A percentile compares a stretch with the other conserved stretches of the same genome.
Conservation (phyloP, 371 early-diverging fungal genomes). For the Mortierella polycephala region DNA sequence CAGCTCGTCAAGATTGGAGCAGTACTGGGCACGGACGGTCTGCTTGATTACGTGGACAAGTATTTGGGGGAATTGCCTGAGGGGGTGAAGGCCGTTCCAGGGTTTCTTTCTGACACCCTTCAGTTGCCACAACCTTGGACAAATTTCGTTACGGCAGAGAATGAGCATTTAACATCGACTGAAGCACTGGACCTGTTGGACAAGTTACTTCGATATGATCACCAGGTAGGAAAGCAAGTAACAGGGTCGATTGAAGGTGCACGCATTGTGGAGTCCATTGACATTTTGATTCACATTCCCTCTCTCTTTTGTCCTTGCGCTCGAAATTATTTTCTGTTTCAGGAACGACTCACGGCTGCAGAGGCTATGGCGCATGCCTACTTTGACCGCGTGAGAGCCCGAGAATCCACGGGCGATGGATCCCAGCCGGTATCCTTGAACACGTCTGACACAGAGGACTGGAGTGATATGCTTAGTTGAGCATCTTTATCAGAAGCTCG, state of each 20-base stretch:
- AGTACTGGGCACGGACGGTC: conserved; percentile 93
- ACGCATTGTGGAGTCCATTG: neutral
- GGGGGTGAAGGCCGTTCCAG: conserved; percentile 34
- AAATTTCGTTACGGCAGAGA: conserved; percentile 85
- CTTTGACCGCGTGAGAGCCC: conserved; percentile 70
- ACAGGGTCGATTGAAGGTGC: neutral
- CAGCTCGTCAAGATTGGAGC: conserved; percentile 97
- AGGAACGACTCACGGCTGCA: conserved; percentile 92
- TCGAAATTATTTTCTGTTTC: neutral
- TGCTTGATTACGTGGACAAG: conserved; percentile 90
- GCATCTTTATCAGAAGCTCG: too few species aligned
- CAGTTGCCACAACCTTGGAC: conserved; percentile 73
- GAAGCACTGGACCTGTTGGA: conserved; percentile 95
- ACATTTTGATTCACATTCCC: neutral
- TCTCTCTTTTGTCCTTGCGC: neutral
- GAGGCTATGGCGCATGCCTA: conserved; percentile 97
- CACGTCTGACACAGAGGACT: conserved; percentile 31
- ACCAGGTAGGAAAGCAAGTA: conserved; percentile 67
- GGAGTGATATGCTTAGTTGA: conserved; percentile 33
- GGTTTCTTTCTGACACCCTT: too few species aligned
- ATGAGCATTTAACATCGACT: conserved; percentile 85
- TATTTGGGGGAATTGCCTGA: conserved; percentile 90
- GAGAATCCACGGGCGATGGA: conserved; percentile 5
- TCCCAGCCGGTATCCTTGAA: conserved; percentile 13
- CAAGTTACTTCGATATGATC: conserved; percentile 94